Conservation (phyloP, 208 protist species). For the Leishmania gerbilli region DNA sequence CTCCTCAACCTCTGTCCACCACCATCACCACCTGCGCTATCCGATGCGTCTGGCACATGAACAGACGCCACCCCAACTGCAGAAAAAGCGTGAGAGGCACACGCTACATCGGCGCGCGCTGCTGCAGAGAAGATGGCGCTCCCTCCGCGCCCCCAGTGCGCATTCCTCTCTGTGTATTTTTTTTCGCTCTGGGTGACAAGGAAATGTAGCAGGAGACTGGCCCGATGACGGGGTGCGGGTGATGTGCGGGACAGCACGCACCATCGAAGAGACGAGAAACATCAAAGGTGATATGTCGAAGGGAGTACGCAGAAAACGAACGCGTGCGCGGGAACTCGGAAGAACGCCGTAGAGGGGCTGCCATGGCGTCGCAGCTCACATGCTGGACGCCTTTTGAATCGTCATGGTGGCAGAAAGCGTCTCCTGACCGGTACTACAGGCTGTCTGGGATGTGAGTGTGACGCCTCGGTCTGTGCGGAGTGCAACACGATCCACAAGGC, state of each 20-base stretch:
- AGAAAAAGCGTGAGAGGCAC: not conserved
- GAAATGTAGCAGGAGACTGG: not conserved
- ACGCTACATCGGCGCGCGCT: not conserved
- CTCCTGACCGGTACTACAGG: too few relatives aligned
- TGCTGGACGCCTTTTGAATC: constrained; percentile 8
- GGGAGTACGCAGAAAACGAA: not conserved
- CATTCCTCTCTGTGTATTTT: not conserved
- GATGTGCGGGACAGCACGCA: not conserved
- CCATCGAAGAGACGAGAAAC: not conserved
- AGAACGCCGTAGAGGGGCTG: not conserved
- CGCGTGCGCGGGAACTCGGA: not conserved
- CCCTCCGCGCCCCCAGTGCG: too few relatives aligned
- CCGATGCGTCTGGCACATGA: not conserved
- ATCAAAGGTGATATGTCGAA: not conserved
- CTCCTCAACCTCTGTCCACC: not conserved
- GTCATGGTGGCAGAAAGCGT: not conserved
- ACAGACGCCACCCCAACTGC: not conserved
- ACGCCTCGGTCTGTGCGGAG: not conserved
- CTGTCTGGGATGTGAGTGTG: not conserved
- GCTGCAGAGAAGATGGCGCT: not conserved
- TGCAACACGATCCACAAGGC: not conserved
- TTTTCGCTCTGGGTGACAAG: not conserved
- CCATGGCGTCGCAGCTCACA: constrained; percentile 3
- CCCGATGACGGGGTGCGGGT: not conserved
- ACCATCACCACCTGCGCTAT: not conserved